Evolutionary conservation across 257 asterid species (phyloP), one percentile per base, ranked within the genome.

Genomic region (Sherardia arvensis): DNA sequence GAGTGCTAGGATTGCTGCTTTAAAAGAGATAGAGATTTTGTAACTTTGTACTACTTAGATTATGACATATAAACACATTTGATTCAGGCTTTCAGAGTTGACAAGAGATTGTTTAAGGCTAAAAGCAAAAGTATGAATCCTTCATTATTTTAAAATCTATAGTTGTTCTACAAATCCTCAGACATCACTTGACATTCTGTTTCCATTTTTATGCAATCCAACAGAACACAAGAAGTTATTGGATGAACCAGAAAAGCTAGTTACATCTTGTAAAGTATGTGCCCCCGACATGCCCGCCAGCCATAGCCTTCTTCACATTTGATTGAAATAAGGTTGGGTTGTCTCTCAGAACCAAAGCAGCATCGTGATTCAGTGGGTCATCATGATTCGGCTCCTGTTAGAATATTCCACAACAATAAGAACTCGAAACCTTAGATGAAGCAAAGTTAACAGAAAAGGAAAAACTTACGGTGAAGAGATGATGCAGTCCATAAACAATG

Each of bases 11-110:
- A 64, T 77, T 47, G 90, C 84, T 23, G 66, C 79, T 47, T 14
- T 66, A 1, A 92, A 89, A 79, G 97, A 92, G 66, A 72, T 88
- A 5, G 90, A 92, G 88, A 85, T 89, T 95, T 68, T 79, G 49
- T 88, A 81, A 81, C 55, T 28, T 7, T 22, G 20, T 26, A 33
- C 18, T 10, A 29, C 51, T 17, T 17, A 40, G 55, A 49, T 45
- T 47, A 48, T 48, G 22, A 21, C n/a, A n/a, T n/a, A n/a, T n/a
- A n/a, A n/a, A 27, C 62, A 57, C 10, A 15, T 27, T 4, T 27
- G 21, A 15, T 28, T 38, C 47, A 36, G 43, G 43, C 43, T 36
- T 36, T 36, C 43, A 8, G 60, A 26, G 9, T 1, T 9, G 32
- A 38, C 47, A 12, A 54, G 59, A 54, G 20, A 54, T 21, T 3